Conservation (phyloP, 345 rosid species). For the Melaleuca alternifolia region DNA sequence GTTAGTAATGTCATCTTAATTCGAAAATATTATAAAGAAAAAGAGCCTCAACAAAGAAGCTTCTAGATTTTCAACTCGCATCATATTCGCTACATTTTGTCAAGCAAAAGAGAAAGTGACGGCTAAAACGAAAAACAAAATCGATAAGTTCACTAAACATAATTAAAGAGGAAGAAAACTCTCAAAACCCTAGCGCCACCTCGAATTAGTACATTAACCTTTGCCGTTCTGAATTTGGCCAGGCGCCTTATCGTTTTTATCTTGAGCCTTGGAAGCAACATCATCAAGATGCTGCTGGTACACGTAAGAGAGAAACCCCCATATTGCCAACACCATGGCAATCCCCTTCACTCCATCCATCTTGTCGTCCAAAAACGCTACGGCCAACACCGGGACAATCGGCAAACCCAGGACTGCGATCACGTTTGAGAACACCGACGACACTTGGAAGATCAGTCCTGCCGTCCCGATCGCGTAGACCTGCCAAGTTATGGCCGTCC, state of each 20-base stretch:
- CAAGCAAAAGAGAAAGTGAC: background rate
- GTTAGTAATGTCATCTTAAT: too few relatives aligned
- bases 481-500: slow-evolving; percentile 38
- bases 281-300: slow-evolving; percentile 57
- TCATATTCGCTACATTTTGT: background rate
- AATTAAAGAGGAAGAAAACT: background rate
- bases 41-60: too few relatives aligned
- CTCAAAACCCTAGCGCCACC: background rate
- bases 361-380: slow-evolving; percentile 33
- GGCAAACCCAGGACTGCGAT: slow-evolving; percentile 39
- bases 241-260: background rate
- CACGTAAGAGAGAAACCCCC: slow-evolving; percentile 51
- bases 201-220: background rate
- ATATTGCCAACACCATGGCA: slow-evolving; percentile 47
- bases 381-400: slow-evolving; percentile 45
- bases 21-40: too few relatives aligned
- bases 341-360: slow-evolving; percentile 56
- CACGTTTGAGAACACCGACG: slow-evolving; percentile 45
- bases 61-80: too few relatives aligned
- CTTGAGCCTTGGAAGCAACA: background rate
- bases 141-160: background rate
- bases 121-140: background rate
- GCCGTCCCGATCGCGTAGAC: slow-evolving; percentile 26
- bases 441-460: slow-evolving; percentile 50
- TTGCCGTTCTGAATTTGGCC: background rate